These are phyloP conservation scores for Tetrahymena elliotti DNA, from an alignment of 73 alveolate species.

Conservation along the genomic window DNA sequence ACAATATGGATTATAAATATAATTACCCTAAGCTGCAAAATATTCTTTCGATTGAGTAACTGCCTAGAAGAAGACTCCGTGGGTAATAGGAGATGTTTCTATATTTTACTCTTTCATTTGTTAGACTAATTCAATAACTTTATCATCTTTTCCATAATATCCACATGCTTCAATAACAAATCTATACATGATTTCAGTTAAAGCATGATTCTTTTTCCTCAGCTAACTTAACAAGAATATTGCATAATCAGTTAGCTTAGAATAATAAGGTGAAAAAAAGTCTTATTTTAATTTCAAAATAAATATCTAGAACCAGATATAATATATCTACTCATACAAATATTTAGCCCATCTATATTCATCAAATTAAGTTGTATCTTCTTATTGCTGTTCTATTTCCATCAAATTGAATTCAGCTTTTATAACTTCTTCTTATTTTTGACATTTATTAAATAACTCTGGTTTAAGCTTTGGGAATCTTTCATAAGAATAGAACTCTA, in stretches of 20 bases:
- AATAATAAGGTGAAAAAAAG: background rate
- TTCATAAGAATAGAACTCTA: slow-evolving; percentile 8
- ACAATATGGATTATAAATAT: background rate
- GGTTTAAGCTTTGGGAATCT: slow-evolving; percentile 12
- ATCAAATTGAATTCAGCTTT: background rate
- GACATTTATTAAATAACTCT: background rate
- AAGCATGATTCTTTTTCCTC: slow-evolving; percentile 1
- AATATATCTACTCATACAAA: slow-evolving; percentile 5
- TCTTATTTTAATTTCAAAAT: background rate
- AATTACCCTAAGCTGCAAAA: background rate
- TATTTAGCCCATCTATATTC: slow-evolving; percentile 16
- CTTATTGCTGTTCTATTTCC: background rate
- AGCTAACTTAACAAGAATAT: background rate
- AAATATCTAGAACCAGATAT: slow-evolving; percentile 18
- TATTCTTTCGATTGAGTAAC: slow-evolving; percentile 9
- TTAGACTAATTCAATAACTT: slow-evolving; percentile 8
- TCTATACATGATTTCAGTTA: slow-evolving; percentile 16
- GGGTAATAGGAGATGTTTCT: slow-evolving; percentile 41
- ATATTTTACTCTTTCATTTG: slow-evolving; percentile 22
- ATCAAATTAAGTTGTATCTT: background rate
- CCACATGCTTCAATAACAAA: slow-evolving; percentile 33
- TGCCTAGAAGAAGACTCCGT: slow-evolving; percentile 23
- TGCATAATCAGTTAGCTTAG: slow-evolving; percentile 7
- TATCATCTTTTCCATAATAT: slow-evolving; percentile 11
- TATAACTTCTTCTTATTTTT: background rate